Evolutionary conservation across 805 yeast genomes (phyloP).

Genomic region (Saccharomycopsis javanensis): DNA sequence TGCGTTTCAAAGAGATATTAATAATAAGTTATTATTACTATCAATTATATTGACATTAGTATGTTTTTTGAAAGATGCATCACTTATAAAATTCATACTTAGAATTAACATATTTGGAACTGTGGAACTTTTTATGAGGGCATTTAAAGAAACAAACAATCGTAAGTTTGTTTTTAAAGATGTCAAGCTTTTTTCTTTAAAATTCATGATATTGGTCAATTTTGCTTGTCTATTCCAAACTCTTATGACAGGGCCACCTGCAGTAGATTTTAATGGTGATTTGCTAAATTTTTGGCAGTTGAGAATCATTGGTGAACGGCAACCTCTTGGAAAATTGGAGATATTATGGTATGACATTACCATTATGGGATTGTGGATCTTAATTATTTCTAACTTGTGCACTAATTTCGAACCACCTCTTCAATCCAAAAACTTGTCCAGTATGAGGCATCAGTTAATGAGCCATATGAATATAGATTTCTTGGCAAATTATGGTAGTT

Average conservation of each 20-base stretch:
- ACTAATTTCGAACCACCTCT: not conserved
- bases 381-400: not conserved
- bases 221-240: conserved; percentile 10
- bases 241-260: conserved; percentile 4
- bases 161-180: not conserved
- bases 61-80: conserved; percentile 15
- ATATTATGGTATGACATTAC: conserved; percentile 10
- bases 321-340: conserved; percentile 5
- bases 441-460: not conserved
- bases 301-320: conserved; percentile 15
- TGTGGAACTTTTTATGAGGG: not conserved
- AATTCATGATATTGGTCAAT: conserved; percentile 4
- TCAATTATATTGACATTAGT: conserved; percentile 9
- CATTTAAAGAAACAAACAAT: not conserved
- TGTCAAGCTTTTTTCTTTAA: conserved; percentile 1
- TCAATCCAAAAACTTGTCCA: not conserved
- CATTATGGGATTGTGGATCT: conserved; percentile 9
- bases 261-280: conserved; percentile 1
- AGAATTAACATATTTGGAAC: not conserved
- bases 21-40: conserved; percentile 4
- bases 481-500: not conserved
- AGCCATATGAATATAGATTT: not conserved
- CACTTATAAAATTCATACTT: conserved; percentile 10
- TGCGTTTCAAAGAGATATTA: conserved; percentile 5
- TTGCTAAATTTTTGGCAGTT: conserved; percentile 13